A percentile compares a stretch with the other conserved stretches of the same genome.
phyloP scores from a whole-genome alignment of 2,329 filamentous ascomycete species.

The Ceratocystis lukuohia region DNA sequence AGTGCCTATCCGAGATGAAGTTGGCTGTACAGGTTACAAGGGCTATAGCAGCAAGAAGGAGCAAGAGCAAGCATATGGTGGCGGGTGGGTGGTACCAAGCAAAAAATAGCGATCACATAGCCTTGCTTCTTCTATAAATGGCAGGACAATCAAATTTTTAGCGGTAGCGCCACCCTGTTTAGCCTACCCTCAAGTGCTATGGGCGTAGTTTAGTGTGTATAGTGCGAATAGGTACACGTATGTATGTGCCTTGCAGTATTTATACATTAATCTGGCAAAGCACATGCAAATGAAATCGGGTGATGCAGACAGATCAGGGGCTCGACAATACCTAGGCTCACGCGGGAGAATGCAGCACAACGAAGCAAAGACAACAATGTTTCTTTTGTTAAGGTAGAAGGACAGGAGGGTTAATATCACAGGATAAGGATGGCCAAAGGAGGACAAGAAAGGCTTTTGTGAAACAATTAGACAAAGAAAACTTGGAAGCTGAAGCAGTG shows the following conservation, averaged over 20 bases:
- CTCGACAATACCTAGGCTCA: background rate
- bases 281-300: background rate
- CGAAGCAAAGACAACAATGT: background rate
- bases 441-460: no score
- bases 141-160: background rate
- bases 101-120: background rate
- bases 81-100: no score
- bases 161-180: background rate
- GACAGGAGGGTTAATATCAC: background rate
- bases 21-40: no score
- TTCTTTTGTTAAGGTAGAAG: background rate
- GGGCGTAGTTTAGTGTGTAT: no score
- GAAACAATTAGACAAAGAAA: no score
- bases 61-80: background rate
- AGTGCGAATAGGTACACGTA: background rate
- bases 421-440: no score
- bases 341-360: background rate
- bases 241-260: background rate
- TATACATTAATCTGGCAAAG: background rate
- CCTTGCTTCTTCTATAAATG: slow-evolving; percentile 4
- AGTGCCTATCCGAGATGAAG: background rate
- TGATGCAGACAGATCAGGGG: background rate
- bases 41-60: background rate
- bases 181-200: background rate
- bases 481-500: no score